Evolutionary conservation across 305 asterid genomes (phyloP), one percentile per base, ranked within the genome.

Genomic region (Fraxinus sp.): DNA sequence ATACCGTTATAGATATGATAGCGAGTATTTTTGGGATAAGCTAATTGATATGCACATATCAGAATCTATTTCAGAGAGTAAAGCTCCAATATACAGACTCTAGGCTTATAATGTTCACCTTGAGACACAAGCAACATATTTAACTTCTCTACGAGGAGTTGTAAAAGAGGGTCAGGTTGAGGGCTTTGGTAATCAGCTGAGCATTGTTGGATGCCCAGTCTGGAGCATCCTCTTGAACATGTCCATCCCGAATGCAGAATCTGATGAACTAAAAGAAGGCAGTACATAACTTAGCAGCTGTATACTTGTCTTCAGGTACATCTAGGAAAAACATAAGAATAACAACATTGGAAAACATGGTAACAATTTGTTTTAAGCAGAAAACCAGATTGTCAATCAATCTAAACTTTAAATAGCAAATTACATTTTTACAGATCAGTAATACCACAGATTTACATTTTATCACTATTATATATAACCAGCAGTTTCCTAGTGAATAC

Each of bases 201-300:
- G 97, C 95, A 96, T 92, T n/a, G 94, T 86, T 7, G 97, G 97
- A 83, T 92, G 97, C 80, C 99, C 97, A 24, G 97, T 92, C 86
- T 93, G 98, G 85, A 96, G 98, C 95, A 96, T 96, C 91, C 97
- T 89, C 92, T 94, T 96, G 82, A 96, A 89, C 95, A 96, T 88
- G 83, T 93, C 98, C 91, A 94, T 96, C 83, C 99, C 99, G 78
- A 96, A 96, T 7, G 98, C 97, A 79, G 99, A 93, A 86, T 96
- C 97, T 82, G 99, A 93, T 83, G 98, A 93, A 89, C 99, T 94
- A 83, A 86, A 89, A 90, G 83, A 89, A 92, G 89, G 90, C 87
- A 92, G 88, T 76, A 87, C 88, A 87, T 85, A 88, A 85, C 89
- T 91, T 90, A 92, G 88, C 90, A 86, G 87, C 87, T 85, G 86